phyloP scores from a whole-genome alignment of 352 stramenopile species.

The Pythium sp. region DNA sequence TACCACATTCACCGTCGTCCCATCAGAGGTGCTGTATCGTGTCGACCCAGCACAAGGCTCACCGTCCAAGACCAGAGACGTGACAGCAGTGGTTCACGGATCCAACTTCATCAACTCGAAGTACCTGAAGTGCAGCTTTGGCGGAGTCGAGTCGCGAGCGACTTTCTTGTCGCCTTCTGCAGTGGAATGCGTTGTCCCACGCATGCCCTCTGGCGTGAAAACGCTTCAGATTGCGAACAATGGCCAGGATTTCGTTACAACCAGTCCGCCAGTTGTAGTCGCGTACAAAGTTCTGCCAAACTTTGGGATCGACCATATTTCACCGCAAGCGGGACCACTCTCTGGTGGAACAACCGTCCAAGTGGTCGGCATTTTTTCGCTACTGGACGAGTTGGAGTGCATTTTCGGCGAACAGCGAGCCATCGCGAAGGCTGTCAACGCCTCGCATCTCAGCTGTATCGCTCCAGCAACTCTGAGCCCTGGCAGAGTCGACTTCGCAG shows the following conservation, averaged over 20 bases:
- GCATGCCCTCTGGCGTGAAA: conserved; percentile 36
- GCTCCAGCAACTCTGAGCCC: conserved; percentile 20
- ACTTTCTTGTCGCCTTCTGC: conserved; percentile 42
- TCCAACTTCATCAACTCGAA: conserved; percentile 50
- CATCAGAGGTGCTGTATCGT: conserved; percentile 27
- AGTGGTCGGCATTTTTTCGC: conserved; percentile 37
- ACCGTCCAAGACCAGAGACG: conserved; percentile 16
- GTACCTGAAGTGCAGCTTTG: conserved; percentile 45
- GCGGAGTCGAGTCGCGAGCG: conserved; percentile 21
- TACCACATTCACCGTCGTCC: conserved; percentile 30
- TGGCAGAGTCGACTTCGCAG: conserved; percentile 19
- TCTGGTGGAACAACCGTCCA: conserved; percentile 38
- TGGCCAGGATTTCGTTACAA: conserved; percentile 39
- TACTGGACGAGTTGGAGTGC: conserved; percentile 32
- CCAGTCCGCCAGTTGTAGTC: conserved; percentile 9
- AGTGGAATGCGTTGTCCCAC: conserved; percentile 59
- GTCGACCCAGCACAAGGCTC: conserved; percentile 30
- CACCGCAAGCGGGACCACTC: conserved; percentile 27
- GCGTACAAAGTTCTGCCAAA: conserved; percentile 30
- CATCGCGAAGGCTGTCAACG: conserved; percentile 20
- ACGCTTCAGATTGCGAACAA: conserved; percentile 56
- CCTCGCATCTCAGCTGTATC: conserved; percentile 33
- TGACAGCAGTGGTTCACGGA: conserved; percentile 33
- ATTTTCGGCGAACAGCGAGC: conserved; percentile 35
- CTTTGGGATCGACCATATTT: conserved; percentile 36